These are phyloP conservation scores for Hippophae gyantsensis DNA, from an alignment of 306 rosid genomes.

Conservation along the genomic window DNA sequence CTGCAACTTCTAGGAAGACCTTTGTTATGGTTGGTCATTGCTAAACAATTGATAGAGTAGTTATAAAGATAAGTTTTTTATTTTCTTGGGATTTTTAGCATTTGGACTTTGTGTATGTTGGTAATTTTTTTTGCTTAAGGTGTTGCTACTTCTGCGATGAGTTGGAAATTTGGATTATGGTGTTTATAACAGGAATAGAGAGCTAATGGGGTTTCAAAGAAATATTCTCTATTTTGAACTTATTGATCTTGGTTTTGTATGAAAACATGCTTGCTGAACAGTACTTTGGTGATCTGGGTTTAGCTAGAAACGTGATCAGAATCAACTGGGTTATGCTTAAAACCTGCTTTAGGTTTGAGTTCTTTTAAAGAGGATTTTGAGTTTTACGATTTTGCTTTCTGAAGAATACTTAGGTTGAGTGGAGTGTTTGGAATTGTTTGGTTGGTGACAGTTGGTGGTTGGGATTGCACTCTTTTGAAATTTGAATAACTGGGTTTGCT, in stretches of 20 bases:
- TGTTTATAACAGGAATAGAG: slow-evolving; percentile 5
- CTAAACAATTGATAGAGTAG: slow-evolving; percentile 11
- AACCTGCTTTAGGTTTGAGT: neutral
- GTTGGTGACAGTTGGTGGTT: slow-evolving; percentile 27
- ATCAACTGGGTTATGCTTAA: slow-evolving; percentile 1
- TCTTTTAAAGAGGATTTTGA: neutral
- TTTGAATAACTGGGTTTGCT: slow-evolving; percentile 13
- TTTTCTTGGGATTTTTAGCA: slow-evolving; percentile 1
- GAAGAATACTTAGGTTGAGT: neutral
- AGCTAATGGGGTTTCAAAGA: neutral
- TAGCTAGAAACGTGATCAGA: slow-evolving; percentile 7
- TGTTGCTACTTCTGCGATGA: neutral
- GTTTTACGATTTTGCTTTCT: neutral
- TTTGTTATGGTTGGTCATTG: slow-evolving; percentile 4
- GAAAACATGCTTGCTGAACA: neutral
- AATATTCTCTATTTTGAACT: neutral
- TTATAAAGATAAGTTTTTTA: slow-evolving; percentile 10
- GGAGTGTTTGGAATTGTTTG: slow-evolving; percentile 12
- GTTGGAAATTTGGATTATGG: slow-evolving; percentile 9
- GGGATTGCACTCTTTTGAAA: slow-evolving; percentile 16
- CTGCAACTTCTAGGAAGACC: slow-evolving; percentile 11
- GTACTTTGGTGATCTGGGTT: slow-evolving; percentile 10
- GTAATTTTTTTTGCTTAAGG: no score
- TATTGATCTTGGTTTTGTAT: slow-evolving; percentile 11
- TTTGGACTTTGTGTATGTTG: neutral